Evolutionary conservation across 306 rosid species (phyloP), one percentile per base, ranked within the genome.

Genomic region (Quercus agrifolia): DNA sequence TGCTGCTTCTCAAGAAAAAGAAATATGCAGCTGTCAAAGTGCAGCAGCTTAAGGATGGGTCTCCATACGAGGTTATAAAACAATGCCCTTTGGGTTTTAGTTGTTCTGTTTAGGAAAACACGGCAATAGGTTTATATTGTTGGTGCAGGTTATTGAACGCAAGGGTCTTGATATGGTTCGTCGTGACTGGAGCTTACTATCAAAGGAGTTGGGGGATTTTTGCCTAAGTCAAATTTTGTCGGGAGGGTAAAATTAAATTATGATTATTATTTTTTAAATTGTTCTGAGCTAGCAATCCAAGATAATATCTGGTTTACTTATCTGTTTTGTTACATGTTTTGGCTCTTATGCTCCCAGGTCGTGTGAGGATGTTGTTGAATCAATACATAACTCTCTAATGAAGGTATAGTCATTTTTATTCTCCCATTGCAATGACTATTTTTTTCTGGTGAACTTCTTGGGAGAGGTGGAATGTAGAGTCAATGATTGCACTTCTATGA

Each of bases 121-220:
- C 56, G 41, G 35, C 44, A 35, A 38, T 75, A 72, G 35, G 67
- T 35, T 68, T 67, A 33, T n/a, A 72, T 74, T 30, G 57, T 46
- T 44, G 31, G 71, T 87, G 80, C 85, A 94, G 99, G 92, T 91
- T 81, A 92, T 90, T 84, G 98, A 92, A 85, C 93, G 99, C 21
- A 95, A 95, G 85, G 99, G 99, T 74, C 99, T 95, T 84, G 99
- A 95, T 83, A 95, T 93, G 88, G 99, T 95, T 85, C 92, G 99
- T 30, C 95, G 94, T 75, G 99, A 95, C 85, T 95, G 99, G 99
- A 92, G 98, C 76, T 86, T 91, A 79, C 83, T 95, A 83, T 91
- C 99, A 35, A 95, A 95, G 94, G 98, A 95, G 67, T 49, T 87
- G 54, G 99, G 99, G 88, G 94, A 95, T 74, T 95, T 95, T 85